Evolutionary conservation across 2,329 filamentous ascomycete genomes (phyloP).

Genomic region (Exophiala sp.): DNA sequence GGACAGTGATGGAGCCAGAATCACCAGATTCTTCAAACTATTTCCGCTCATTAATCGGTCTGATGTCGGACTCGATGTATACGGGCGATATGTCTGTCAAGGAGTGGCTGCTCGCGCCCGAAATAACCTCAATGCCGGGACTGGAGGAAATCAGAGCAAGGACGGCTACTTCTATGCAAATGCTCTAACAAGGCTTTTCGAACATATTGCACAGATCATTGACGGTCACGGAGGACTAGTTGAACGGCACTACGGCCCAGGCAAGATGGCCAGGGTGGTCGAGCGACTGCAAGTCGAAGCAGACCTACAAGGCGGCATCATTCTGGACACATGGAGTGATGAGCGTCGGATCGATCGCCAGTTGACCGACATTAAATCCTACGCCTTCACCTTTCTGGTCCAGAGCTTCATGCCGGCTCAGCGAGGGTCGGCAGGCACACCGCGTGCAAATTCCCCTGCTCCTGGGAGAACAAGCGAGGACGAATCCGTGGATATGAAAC

Average conservation of each 20-base stretch:
- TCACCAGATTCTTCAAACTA: constrained; percentile 96
- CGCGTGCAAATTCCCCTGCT: constrained; percentile 74
- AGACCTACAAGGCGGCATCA: constrained; percentile 92
- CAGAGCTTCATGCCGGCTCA: constrained; percentile 83
- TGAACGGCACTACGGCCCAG: constrained; percentile 85
- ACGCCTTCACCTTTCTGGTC: constrained; percentile 94
- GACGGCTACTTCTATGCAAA: constrained; percentile 91
- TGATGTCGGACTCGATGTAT: constrained; percentile 87
- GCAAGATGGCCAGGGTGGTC: constrained; percentile 93
- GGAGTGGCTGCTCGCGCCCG: constrained; percentile 84
- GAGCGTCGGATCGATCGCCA: constrained; percentile 80
- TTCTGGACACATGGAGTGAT: constrained; percentile 93
- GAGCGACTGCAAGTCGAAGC: constrained; percentile 90
- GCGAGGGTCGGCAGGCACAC: constrained; percentile 58
- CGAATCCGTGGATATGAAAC: constrained; percentile 93
- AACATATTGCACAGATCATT: constrained; percentile 95
- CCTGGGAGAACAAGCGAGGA: constrained; percentile 71
- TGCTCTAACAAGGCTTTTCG: constrained; percentile 85
- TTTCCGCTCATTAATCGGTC: constrained; percentile 90
- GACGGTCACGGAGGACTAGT: constrained; percentile 88
- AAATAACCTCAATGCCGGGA: constrained; percentile 69
- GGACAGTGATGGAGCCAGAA: constrained; percentile 81
- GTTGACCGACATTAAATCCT: constrained; percentile 93
- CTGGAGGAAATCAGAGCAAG: constrained; percentile 57
- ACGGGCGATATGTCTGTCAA: constrained; percentile 92